A percentile compares a stretch with the other conserved stretches of the same genome.
Evolutionary conservation across 345 rosid species (phyloP).

Genomic region (Arabidopsis suecica): DNA sequence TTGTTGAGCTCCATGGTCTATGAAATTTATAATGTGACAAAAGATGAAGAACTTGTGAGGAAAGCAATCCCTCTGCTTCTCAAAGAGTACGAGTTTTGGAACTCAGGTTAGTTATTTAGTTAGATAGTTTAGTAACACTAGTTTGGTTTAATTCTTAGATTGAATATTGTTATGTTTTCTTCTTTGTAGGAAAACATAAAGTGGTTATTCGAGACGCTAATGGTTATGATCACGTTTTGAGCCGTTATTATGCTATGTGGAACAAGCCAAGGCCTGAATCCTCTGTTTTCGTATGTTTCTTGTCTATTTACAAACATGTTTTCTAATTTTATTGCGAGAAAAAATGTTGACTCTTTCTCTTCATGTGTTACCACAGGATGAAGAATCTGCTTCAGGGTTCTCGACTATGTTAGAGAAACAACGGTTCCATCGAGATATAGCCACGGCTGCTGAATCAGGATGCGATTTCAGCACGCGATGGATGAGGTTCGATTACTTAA

Average conservation of each 20-base stretch:
- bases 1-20: conserved; percentile 84
- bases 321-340: background rate
- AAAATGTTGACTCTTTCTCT: background rate
- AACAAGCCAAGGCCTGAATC: conserved; percentile 89
- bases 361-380: conserved; percentile 57
- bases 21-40: conserved; percentile 68
- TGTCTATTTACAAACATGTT: conserved; percentile 12
- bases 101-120: conserved; percentile 56
- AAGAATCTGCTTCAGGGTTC: conserved; percentile 62
- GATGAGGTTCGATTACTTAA: conserved; percentile 66
- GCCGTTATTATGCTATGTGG: conserved; percentile 94
- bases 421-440: conserved; percentile 69
- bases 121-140: background rate
- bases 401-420: conserved; percentile 57
- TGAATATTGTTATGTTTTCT: background rate
- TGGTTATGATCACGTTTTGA: conserved; percentile 56
- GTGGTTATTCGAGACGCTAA: conserved; percentile 59
- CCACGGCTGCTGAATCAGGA: conserved; percentile 93
- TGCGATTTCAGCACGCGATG: conserved; percentile 93
- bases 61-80: conserved; percentile 70
- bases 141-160: background rate
- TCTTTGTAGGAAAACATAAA: conserved; percentile 62
- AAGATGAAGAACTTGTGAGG: conserved; percentile 59
- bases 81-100: conserved; percentile 82
- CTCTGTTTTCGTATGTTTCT: conserved; percentile 55